Base-by-base conservation (phyloP, 345 rosid species). In the Hibiscus tridactylites region DNA sequence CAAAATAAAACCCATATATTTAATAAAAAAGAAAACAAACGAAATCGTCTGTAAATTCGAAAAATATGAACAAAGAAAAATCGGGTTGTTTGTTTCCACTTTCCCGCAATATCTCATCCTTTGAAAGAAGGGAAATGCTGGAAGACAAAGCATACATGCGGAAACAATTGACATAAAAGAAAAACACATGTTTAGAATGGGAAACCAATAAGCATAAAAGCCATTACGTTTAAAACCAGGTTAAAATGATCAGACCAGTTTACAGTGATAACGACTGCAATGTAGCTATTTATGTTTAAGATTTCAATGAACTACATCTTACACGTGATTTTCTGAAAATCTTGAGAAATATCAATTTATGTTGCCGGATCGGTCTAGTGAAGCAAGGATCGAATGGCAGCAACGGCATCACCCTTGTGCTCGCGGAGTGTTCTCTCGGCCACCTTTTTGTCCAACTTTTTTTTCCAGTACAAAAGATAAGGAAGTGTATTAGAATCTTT, bases 391-490 rank as follows among this genome's bases (percentile, higher is more conserved):
- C 92, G 86, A 61, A 91, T 89, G 1, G 99, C 97, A 78, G 99
- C 90, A 61, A 95, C 96, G 0, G 98, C 98, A 76, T 88, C 94
- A 2, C 98, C 99, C 74, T 95, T 95, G 83, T 89, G 97, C 86
- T 95, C 99, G 3, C 98, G 85, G 44, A 90, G 79, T 61, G 97
- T 92, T 80, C 93, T 89, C 86, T 92, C 99, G 28, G 91, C 99
- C 28, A 95, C 88, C 77, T 57, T 92, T 80, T 92, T 88, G 85
- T 92, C 99, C 67, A 63, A n/a, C 67, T 63, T 31, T 15, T 58
- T 62, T 62, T 63, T 63, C 49, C 26, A 3, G 16, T 9, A 16
- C 1, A 64, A 64, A 64, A 3, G 66, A 62, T 35, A 0, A 37
- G 16, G 31, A 9, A 61, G 8, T 2, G 15, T 17, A 39, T 64